Conservation (phyloP, 106 monocot species). For the Triglochin maritima region DNA sequence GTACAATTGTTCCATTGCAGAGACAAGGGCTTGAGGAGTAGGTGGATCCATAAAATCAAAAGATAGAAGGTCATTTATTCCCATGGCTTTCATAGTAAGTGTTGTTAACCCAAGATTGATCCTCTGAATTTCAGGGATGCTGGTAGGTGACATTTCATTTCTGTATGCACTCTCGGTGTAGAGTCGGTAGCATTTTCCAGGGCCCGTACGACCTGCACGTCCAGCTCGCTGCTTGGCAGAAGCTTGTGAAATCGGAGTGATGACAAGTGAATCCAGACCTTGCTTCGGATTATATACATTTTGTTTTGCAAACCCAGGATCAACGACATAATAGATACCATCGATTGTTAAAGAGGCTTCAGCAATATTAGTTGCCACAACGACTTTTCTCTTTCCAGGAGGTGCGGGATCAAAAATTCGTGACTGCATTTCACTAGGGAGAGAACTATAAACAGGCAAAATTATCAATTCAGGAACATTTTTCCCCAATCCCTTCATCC, state of each 20-base stretch:
- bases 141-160: constrained; percentile 95
- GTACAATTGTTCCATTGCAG: constrained; percentile 92
- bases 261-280: constrained; percentile 85
- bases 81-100: constrained; percentile 92
- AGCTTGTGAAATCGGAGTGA: constrained; percentile 94
- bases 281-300: constrained; percentile 93
- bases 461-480: constrained; percentile 93
- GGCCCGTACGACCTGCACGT: constrained; percentile 93
- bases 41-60: constrained; percentile 99
- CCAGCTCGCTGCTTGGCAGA: constrained; percentile 97
- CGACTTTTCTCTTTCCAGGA: constrained; percentile 90
- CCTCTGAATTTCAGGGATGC: constrained; percentile 88
- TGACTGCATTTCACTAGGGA: constrained; percentile 96
- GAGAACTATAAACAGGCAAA: constrained; percentile 94
- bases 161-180: constrained; percentile 94
- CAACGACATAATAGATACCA: constrained; percentile 90
- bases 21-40: constrained; percentile 89
- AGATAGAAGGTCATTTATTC: constrained; percentile 83
- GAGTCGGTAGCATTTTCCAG: constrained; percentile 91
- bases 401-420: constrained; percentile 89
- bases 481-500: constrained; percentile 91
- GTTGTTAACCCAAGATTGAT: constrained; percentile 80
- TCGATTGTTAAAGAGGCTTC: constrained; percentile 93
- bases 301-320: constrained; percentile 96
- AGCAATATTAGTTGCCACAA: constrained; percentile 92